A percentile compares a stretch with the other conserved stretches of the same genome.
Conservation (phyloP, 2,329 filamentous ascomycete genomes). For the Nothomitra cinnamomea region DNA sequence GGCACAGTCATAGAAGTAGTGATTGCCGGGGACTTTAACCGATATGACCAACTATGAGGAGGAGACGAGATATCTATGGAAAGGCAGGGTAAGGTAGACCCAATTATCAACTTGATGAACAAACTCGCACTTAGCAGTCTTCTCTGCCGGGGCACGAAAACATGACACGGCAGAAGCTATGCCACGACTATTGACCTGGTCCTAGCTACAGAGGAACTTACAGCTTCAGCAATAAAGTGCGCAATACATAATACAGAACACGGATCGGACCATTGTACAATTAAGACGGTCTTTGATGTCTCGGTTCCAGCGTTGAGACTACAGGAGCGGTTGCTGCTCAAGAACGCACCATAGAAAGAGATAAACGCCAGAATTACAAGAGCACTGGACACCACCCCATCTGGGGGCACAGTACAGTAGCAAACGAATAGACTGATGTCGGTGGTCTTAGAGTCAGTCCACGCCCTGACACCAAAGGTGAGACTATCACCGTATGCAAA, state of each 20-base stretch:
- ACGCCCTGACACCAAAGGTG: slow-evolving; percentile 9
- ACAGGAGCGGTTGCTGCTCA: slow-evolving; percentile 11
- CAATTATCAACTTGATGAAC: background rate
- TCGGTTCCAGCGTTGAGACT: background rate
- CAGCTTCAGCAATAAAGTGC: too few species aligned
- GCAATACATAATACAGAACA: slow-evolving; percentile 11
- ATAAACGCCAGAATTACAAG: background rate
- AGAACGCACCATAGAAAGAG: slow-evolving; percentile 11
- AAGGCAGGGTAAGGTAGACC: slow-evolving; percentile 18
- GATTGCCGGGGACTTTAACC: too few species aligned
- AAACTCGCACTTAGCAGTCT: background rate
- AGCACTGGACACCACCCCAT: slow-evolving; percentile 7
- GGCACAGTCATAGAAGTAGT: background rate
- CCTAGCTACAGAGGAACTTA: too few species aligned
- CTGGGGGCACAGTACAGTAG: slow-evolving; percentile 10
- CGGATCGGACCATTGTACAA: slow-evolving; percentile 12
- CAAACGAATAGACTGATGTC: slow-evolving; percentile 10
- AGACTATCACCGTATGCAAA: slow-evolving; percentile 13
- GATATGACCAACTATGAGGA: too few species aligned
- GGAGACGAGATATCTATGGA: too few species aligned
- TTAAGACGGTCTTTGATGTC: slow-evolving; percentile 18
- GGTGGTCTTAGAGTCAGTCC: slow-evolving; percentile 7
- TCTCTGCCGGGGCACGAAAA: background rate
- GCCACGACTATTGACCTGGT: slow-evolving; percentile 9
- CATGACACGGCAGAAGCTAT: slow-evolving; percentile 6